These are phyloP conservation scores for Flaveria floridana DNA, from an alignment of 140 eudicot species.

Conservation along the genomic window DNA sequence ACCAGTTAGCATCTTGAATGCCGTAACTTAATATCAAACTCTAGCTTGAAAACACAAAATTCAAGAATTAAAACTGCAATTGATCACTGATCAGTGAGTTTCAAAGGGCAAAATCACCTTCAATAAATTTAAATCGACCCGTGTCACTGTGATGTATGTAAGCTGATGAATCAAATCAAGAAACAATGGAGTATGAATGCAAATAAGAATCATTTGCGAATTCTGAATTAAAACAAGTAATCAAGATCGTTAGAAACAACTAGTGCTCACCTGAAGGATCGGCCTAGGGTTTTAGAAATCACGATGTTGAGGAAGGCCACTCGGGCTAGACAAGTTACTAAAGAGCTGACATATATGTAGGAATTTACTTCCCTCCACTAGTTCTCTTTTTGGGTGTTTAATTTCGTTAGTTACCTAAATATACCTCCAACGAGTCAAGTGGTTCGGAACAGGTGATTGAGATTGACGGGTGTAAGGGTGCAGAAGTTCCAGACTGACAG, in stretches of 20 bases:
- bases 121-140: not conserved
- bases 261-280: conserved; percentile 16
- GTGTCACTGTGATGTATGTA: not conserved
- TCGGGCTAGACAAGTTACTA: too few relatives aligned
- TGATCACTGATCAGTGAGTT: not conserved
- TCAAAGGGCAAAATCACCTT: not conserved
- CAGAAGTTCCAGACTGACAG: too few relatives aligned
- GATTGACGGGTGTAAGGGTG: too few relatives aligned
- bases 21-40: not conserved
- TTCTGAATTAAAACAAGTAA: not conserved
- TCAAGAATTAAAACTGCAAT: not conserved
- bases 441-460: too few relatives aligned
- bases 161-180: not conserved
- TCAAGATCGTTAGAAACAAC: not conserved
- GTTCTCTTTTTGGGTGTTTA: too few relatives aligned
- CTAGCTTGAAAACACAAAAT: not conserved
- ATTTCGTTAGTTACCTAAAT: too few relatives aligned
- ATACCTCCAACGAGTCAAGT: too few relatives aligned
- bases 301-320: not conserved
- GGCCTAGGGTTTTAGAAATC: conserved; percentile 26
- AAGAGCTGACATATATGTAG: too few relatives aligned
- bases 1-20: not conserved
- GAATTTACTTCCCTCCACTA: too few relatives aligned
- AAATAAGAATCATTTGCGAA: not conserved
- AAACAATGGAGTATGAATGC: not conserved